These are phyloP conservation scores for Suillus hirtellus DNA, from an alignment of 768 basidiomycete genomes.

Conservation along the genomic window DNA sequence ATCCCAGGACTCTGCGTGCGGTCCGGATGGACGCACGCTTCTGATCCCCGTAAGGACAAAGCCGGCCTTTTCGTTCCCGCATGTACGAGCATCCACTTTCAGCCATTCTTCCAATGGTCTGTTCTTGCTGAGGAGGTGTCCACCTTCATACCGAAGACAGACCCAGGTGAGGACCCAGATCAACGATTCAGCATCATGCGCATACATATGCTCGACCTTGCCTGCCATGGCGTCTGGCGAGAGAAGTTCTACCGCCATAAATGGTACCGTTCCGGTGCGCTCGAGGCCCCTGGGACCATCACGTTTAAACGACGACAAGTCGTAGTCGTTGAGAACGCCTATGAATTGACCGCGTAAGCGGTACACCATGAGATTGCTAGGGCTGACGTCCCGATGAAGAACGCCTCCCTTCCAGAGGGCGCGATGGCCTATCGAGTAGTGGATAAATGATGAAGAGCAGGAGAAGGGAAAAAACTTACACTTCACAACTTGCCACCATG, in stretches of 20 bases:
- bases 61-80: too few relatives aligned
- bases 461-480: neutral
- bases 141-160: too few relatives aligned
- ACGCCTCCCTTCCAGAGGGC: slow-evolving; percentile 6
- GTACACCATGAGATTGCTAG: neutral
- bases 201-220: neutral
- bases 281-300: neutral
- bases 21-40: too few relatives aligned
- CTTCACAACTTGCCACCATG: slow-evolving; percentile 12
- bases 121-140: too few relatives aligned
- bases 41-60: too few relatives aligned
- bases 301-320: slow-evolving; percentile 2
- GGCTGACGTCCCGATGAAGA: neutral
- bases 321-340: slow-evolving; percentile 9
- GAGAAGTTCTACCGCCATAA: slow-evolving; percentile 14
- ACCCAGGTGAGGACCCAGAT: too few relatives aligned
- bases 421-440: slow-evolving; percentile 8
- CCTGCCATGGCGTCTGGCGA: neutral
- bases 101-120: too few relatives aligned
- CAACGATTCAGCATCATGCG: too few relatives aligned
- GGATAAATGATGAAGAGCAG: neutral
- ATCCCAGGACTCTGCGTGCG: too few relatives aligned
- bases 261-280: slow-evolving; percentile 18
- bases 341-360: neutral
- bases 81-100: too few relatives aligned